Percentiles rank a stretch among this genome's conserved stretches.
Evolutionary conservation across 495 filamentous ascomycete species (phyloP).

Genomic region (Cenococcum geophilum): DNA sequence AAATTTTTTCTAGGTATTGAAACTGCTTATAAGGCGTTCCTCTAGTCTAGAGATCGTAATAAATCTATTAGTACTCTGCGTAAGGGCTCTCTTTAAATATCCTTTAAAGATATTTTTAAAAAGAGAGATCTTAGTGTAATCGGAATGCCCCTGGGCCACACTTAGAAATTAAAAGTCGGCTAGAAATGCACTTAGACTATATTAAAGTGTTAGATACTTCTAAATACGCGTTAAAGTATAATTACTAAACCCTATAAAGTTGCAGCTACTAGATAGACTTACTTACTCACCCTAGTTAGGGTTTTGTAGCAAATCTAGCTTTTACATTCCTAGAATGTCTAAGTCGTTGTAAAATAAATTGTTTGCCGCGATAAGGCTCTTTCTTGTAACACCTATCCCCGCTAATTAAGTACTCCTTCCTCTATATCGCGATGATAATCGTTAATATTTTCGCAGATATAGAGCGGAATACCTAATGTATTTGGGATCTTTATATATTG

Average conservation of each 20-base stretch:
- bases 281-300: not conserved
- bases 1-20: not conserved
- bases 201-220: too few species aligned
- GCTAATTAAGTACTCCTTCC: constrained; percentile 30
- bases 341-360: constrained; percentile 43
- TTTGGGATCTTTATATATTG: not conserved
- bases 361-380: constrained; percentile 37
- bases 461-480: not conserved
- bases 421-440: constrained; percentile 37
- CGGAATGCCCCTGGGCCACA: not conserved
- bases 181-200: constrained; percentile 20
- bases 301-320: constrained; percentile 37
- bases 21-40: not conserved
- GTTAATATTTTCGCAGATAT: constrained; percentile 33
- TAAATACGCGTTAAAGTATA: too few species aligned
- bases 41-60: constrained; percentile 2
- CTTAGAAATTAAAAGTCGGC: not conserved
- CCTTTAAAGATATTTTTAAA: not conserved
- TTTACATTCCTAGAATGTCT: too few species aligned
- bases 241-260: too few species aligned
- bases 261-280: too few species aligned
- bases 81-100: not conserved
- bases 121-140: not conserved
- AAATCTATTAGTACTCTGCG: constrained; percentile 2
- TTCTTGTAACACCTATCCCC: constrained; percentile 44